These are phyloP conservation scores for Sphaceloma murrayae DNA, from an alignment of 2,329 filamentous ascomycete genomes.

Conservation along the genomic window DNA sequence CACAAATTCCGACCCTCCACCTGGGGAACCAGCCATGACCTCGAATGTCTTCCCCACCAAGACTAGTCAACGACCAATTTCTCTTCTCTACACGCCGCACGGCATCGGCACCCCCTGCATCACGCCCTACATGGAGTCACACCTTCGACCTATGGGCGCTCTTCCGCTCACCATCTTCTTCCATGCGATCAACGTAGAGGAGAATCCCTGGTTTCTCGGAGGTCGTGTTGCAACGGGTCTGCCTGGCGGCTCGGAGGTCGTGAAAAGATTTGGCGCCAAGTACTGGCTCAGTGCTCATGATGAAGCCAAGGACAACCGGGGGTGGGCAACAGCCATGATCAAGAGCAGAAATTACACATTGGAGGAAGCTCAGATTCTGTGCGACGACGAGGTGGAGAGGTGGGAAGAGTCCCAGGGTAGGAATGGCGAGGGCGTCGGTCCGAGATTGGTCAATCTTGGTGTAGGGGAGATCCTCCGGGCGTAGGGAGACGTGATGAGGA, in stretches of 20 bases:
- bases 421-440: not conserved
- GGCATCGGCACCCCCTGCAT: constrained; percentile 49
- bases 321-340: constrained; percentile 44
- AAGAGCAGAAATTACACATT: constrained; percentile 38
- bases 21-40: not conserved
- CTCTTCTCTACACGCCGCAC: constrained; percentile 56
- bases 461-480: not conserved
- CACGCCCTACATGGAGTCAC: constrained; percentile 46
- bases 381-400: constrained; percentile 24
- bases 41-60: not conserved
- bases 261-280: constrained; percentile 43
- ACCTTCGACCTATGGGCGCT: constrained; percentile 46
- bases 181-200: constrained; percentile 52
- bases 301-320: constrained; percentile 48
- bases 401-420: not conserved
- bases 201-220: constrained; percentile 53
- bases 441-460: constrained; percentile 3
- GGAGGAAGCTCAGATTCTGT: constrained; percentile 38
- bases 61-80: constrained; percentile 24
- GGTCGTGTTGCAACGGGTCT: constrained; percentile 49
- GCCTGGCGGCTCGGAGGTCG: constrained; percentile 49
- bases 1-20: not conserved
- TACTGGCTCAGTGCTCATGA: constrained; percentile 56
- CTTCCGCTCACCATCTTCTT: constrained; percentile 55
- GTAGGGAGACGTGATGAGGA: not conserved